Conservation (phyloP, 1,139 yeast species). For the Diutina pseudorugosa region DNA sequence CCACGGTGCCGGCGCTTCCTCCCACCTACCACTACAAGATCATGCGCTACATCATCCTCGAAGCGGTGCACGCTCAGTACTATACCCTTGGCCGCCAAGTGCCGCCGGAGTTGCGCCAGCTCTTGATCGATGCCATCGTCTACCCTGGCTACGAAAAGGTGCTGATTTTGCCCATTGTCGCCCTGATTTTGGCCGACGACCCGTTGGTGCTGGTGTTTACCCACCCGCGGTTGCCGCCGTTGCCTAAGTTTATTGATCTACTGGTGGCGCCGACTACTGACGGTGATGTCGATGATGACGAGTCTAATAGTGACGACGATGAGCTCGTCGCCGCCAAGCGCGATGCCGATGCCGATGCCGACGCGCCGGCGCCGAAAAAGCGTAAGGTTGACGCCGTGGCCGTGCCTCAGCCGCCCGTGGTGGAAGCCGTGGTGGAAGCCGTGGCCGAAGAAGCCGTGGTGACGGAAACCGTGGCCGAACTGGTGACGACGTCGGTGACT, state of each 20-base stretch:
- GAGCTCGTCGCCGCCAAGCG: neutral
- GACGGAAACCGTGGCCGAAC: neutral
- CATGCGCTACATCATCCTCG: conserved; percentile 1
- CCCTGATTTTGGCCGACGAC: conserved; percentile 1
- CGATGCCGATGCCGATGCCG: neutral
- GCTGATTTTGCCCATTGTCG: neutral
- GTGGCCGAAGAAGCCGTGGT: neutral
- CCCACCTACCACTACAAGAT: conserved; percentile 3
- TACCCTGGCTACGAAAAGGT: conserved; percentile 4
- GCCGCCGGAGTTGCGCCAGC: neutral
- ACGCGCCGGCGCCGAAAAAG: neutral
- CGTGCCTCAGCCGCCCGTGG: neutral
- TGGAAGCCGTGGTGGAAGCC: neutral
- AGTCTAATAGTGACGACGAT: neutral
- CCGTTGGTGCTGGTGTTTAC: neutral
- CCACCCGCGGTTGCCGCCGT: neutral
- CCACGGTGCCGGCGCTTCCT: neutral
- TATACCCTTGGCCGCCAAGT: neutral
- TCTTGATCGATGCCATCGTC: neutral
- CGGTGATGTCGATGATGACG: neutral
- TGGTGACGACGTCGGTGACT: neutral
- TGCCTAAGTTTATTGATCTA: neutral
- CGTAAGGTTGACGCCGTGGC: neutral
- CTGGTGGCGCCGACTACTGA: neutral
- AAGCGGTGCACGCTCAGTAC: neutral